phyloP scores from a whole-genome alignment of 768 basidiomycete genomes.

The Tulasnella calospora region DNA sequence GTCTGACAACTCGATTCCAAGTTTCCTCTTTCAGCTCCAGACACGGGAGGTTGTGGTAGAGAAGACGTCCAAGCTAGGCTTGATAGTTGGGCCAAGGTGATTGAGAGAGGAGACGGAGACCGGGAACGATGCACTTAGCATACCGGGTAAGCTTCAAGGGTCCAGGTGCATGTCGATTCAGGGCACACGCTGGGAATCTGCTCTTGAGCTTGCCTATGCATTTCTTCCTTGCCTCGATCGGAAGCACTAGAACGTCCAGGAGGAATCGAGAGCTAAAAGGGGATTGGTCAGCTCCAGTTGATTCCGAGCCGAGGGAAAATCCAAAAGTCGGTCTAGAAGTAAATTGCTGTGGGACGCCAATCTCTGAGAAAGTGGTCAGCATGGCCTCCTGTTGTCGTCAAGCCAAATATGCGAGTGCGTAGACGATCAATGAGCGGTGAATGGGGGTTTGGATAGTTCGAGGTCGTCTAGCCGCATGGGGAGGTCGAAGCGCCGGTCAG shows the following conservation, averaged over 20 bases:
- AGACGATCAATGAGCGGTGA: background rate
- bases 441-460: background rate
- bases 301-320: background rate
- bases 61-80: background rate
- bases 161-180: background rate
- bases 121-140: background rate
- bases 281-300: background rate
- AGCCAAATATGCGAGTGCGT: background rate
- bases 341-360: background rate
- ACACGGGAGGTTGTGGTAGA: background rate
- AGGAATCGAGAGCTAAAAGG: background rate
- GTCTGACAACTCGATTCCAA: background rate
- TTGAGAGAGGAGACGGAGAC: background rate
- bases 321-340: background rate
- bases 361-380: background rate
- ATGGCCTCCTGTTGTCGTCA: background rate
- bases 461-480: background rate
- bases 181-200: background rate
- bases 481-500: background rate
- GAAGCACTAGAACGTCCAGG: background rate
- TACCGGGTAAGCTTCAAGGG: background rate
- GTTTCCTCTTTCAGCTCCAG: background rate
- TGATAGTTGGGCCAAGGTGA: background rate
- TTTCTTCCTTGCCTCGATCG: conserved; percentile 7
- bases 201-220: background rate